Evolutionary conservation across 1,139 yeast genomes (phyloP).

Genomic region (Candida frijolesensis): DNA sequence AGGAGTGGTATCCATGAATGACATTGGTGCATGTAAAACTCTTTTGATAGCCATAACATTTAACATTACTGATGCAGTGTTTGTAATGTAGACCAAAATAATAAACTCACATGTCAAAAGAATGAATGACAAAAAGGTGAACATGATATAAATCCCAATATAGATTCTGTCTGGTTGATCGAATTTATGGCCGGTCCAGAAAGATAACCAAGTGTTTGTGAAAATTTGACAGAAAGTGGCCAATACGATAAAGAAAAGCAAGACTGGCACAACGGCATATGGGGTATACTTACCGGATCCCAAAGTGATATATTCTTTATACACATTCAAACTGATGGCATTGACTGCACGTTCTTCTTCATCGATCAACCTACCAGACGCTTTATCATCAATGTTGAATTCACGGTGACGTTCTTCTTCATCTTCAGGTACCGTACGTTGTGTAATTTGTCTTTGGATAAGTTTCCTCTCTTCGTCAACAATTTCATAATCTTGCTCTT

Average conservation of each 20-base stretch:
- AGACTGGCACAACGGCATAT: constrained; percentile 20
- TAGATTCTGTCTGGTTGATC: constrained; percentile 52
- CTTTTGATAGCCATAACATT: constrained; percentile 55
- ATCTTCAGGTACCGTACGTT: constrained; percentile 17
- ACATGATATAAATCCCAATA: constrained; percentile 71
- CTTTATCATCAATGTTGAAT: constrained; percentile 24
- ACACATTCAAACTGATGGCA: constrained; percentile 32
- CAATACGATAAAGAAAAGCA: constrained; percentile 32
- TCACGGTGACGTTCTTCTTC: constrained; percentile 22
- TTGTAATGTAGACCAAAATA: constrained; percentile 51
- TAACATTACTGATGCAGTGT: constrained; percentile 47
- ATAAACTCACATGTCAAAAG: constrained; percentile 47
- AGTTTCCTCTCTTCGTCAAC: constrained; percentile 23
- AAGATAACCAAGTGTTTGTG: constrained; percentile 82
- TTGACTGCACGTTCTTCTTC: constrained; percentile 44
- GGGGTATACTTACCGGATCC: constrained; percentile 55
- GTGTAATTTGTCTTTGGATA: constrained; percentile 23
- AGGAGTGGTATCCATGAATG: constrained; percentile 64
- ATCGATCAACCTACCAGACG: constrained; percentile 34
- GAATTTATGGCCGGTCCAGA: constrained; percentile 72
- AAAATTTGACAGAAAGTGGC: constrained; percentile 65
- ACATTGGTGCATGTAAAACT: constrained; percentile 65
- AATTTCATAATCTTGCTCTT: constrained; percentile 17
- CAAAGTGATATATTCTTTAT: constrained; percentile 47
- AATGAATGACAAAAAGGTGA: constrained; percentile 43